These are phyloP conservation scores for Penicillium sp. DNA, from an alignment of 2,329 filamentous ascomycete species.

Conservation along the genomic window DNA sequence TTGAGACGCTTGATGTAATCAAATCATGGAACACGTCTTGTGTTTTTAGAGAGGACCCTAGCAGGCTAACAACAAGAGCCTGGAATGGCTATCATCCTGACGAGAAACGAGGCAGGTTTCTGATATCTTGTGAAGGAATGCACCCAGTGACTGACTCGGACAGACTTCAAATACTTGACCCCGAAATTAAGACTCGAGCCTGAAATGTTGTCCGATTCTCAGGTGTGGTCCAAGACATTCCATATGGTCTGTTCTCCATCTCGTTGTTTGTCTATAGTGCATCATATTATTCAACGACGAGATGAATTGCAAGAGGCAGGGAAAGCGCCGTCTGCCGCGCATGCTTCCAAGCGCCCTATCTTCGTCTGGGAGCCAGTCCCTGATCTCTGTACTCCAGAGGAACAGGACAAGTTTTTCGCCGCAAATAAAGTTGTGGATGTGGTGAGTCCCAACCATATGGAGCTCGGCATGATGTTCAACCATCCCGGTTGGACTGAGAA, in stretches of 20 bases:
- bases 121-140: not conserved
- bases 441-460: conserved; percentile 78
- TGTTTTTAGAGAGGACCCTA: conserved; percentile 63
- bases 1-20: conserved; percentile 61
- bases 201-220: conserved; percentile 62
- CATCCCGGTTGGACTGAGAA: conserved; percentile 37
- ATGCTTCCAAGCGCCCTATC: conserved; percentile 57
- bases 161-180: conserved; percentile 82
- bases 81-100: conserved; percentile 85
- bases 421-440: conserved; percentile 58
- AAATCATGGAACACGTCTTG: conserved; percentile 73
- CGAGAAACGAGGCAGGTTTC: conserved; percentile 56
- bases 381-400: conserved; percentile 73
- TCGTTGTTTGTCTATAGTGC: conserved; percentile 73
- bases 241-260: conserved; percentile 81
- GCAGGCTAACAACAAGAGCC: conserved; percentile 77
- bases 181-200: conserved; percentile 79
- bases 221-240: conserved; percentile 73
- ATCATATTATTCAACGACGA: conserved; percentile 62
- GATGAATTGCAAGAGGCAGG: conserved; percentile 30
- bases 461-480: conserved; percentile 84
- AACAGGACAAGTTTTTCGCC: conserved; percentile 53
- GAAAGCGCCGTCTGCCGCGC: conserved; percentile 27
- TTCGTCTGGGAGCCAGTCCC: conserved; percentile 97
- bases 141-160: conserved; percentile 20